Evolutionary conservation across 1,284 basidiomycete genomes (phyloP).

Genomic region (Apiotrichum domesticum): DNA sequence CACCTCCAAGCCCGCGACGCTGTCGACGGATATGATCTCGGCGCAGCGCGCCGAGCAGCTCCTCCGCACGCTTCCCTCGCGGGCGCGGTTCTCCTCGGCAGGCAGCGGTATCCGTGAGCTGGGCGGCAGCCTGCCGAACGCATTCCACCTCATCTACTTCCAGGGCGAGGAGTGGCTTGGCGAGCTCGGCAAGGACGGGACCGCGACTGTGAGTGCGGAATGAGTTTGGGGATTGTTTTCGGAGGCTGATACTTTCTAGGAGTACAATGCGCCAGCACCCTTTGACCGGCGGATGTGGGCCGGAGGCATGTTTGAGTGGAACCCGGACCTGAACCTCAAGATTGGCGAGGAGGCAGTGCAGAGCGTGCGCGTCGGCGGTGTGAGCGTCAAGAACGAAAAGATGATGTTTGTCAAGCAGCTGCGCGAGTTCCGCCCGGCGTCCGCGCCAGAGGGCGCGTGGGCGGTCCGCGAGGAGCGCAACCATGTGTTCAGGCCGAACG

Average conservation of each 20-base stretch:
- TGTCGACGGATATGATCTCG: constrained; percentile 20
- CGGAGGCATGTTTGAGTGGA: constrained; percentile 64
- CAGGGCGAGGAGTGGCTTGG: constrained; percentile 59
- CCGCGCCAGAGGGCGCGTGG: constrained; percentile 54
- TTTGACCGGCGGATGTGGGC: constrained; percentile 80
- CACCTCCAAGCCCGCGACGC: constrained; percentile 11
- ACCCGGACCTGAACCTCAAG: constrained; percentile 47
- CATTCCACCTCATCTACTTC: constrained; percentile 70
- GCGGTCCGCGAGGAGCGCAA: constrained; percentile 60
- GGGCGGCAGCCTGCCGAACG: constrained; percentile 52
- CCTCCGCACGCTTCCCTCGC: constrained; percentile 58
- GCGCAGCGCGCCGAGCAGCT: constrained; percentile 23
- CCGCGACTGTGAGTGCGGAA: constrained; percentile 52
- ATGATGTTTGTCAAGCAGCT: constrained; percentile 73
- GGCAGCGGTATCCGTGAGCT: constrained; percentile 8
- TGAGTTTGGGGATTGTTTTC: neutral
- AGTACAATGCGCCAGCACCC: constrained; percentile 57
- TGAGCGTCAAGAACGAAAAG: constrained; percentile 59
- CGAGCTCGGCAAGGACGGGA: constrained; percentile 59
- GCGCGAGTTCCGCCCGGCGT: constrained; percentile 16
- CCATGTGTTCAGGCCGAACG: constrained; percentile 62
- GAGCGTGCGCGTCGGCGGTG: constrained; percentile 52
- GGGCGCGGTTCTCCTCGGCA: constrained; percentile 42
- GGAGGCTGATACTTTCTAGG: constrained; percentile 42
- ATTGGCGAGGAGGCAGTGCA: constrained; percentile 57